Base-by-base conservation (phyloP, 2,329 filamentous ascomycete species). In the Lecanicillium sp. region DNA sequence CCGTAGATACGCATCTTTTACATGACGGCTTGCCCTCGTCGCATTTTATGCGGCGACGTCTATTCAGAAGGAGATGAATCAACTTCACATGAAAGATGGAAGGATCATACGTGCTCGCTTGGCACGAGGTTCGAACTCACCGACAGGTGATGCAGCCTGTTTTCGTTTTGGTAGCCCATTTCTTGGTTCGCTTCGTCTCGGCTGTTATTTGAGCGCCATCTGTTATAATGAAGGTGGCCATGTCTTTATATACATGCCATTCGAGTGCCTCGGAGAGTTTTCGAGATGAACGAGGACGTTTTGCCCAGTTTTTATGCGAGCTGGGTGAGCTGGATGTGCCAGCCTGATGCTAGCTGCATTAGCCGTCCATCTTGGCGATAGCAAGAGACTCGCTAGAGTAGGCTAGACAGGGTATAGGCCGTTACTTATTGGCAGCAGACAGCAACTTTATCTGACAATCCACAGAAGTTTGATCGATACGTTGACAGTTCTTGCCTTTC, bases 31-130 rank as follows among this genome's bases (percentile, higher is more conserved):
- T 40, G 1, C 44, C 52, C 47, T 62, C 60, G 29, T 62, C 60
- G 24, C 60, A 62, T 48, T 61, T 62, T 30, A 62, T 55, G 36
- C 52, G 55, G 10, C 59, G 54, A 23, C 52, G 51, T 39, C 59
- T 60, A 38, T 2, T 11, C 11, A 14, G 19, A 20, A 14, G n/a
- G 17, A n/a, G 17, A 15, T 21, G 32, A 38, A 11, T 12, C 17
- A 38, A 12, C 3, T 11, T 12, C 7, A 10, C 35, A 15, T 33
- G 10, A 15, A 5, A 4, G 12, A 7, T 3, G 12, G 14, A n/a
- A n/a, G n/a, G 3, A 15, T n/a, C 37, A 5, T 23, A 26, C 17
- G 17, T 17, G n/a, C 5, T 33, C n/a, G 23, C 42, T n/a, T n/a
- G n/a, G 27, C 4, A 7, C 26, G 15, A 26, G 3, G 8, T n/a